phyloP scores from a whole-genome alignment of 192 early-diverging fungal genomes.

The Entrophospora sp. region DNA sequence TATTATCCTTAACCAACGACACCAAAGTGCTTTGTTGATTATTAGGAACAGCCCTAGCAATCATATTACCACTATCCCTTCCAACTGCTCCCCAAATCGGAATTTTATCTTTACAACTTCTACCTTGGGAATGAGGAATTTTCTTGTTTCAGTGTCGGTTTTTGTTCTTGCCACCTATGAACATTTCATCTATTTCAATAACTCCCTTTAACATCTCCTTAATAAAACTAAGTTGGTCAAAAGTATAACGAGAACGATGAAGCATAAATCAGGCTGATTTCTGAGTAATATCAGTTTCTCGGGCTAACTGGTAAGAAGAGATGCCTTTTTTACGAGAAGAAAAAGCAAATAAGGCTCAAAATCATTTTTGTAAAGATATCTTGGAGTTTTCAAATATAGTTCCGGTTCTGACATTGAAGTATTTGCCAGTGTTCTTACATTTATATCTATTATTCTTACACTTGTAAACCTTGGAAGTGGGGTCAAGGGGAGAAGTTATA shows the following conservation, averaged over 20 bases:
- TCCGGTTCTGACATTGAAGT: neutral
- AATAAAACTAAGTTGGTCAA: neutral
- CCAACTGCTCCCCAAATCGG: neutral
- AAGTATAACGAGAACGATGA: neutral
- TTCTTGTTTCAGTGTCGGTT: too few species aligned
- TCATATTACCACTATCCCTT: slow-evolving; percentile 12
- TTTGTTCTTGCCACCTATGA: too few species aligned
- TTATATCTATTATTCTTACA: slow-evolving; percentile 5
- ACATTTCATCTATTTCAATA: too few species aligned
- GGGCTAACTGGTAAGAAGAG: neutral
- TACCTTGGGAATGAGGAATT: neutral
- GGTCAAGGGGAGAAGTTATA: slow-evolving; percentile 1
- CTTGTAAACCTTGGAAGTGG: neutral
- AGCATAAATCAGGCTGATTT: neutral
- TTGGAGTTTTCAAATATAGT: neutral
- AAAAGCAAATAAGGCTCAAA: slow-evolving; percentile 1
- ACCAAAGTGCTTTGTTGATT: neutral
- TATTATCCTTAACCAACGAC: neutral
- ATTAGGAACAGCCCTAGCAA: too few species aligned
- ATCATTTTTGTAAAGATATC: neutral
- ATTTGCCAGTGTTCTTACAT: slow-evolving; percentile 4
- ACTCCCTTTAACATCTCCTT: too few species aligned
- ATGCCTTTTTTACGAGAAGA: neutral
- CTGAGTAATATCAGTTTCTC: neutral
- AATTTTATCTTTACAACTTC: neutral